These are phyloP conservation scores for Colletotrichum sp. DNA, from an alignment of 2,329 filamentous ascomycete genomes.

Conservation along the genomic window DNA sequence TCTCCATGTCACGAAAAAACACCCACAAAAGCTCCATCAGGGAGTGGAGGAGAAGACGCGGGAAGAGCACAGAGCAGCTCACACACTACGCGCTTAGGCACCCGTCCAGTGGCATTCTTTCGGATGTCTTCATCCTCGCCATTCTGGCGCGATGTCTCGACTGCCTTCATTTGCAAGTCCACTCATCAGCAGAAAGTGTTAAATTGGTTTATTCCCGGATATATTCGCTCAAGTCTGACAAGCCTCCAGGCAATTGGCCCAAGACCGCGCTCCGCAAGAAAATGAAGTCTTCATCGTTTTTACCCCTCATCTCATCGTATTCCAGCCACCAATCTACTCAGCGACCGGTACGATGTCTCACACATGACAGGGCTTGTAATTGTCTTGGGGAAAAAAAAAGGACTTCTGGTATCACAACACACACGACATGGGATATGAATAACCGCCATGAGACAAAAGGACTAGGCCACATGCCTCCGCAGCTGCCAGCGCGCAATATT, in stretches of 20 bases:
- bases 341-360: background rate
- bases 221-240: background rate
- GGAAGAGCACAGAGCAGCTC: background rate
- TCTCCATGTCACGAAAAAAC: background rate
- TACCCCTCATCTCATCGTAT: conserved; percentile 7
- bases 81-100: background rate
- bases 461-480: background rate
- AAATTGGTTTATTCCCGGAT: background rate
- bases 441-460: background rate
- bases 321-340: background rate
- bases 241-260: background rate
- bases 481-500: background rate
- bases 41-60: background rate
- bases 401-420: background rate
- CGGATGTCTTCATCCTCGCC: background rate
- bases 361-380: background rate
- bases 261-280: background rate
- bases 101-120: background rate
- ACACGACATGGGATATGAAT: background rate
- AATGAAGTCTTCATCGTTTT: background rate
- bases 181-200: background rate
- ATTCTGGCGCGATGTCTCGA: background rate
- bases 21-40: background rate
- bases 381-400: background rate
- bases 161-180: background rate